phyloP scores from a whole-genome alignment of 2,329 filamentous ascomycete species.

The Geoglossum cookeanum region DNA sequence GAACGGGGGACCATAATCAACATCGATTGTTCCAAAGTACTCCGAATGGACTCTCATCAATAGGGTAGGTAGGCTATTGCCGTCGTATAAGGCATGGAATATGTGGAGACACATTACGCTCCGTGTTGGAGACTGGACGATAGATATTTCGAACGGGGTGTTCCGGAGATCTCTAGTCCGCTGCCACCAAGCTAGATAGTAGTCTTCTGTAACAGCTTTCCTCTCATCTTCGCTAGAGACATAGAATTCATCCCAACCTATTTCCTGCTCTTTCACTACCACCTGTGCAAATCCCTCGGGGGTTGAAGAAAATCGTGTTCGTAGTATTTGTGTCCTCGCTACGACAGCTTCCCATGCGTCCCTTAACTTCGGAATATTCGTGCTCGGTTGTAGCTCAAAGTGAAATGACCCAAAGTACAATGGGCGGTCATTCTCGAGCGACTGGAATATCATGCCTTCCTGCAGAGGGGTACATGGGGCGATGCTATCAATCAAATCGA shows the following conservation, averaged over 20 bases:
- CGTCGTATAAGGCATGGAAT: conserved; percentile 80
- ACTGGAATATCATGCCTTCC: conserved; percentile 64
- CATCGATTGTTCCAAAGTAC: conserved; percentile 24
- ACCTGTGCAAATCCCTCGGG: conserved; percentile 61
- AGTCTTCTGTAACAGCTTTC: conserved; percentile 17
- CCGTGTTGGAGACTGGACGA: conserved; percentile 18
- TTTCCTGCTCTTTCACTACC: conserved; percentile 28
- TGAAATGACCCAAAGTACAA: conserved; percentile 65
- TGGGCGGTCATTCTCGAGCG: conserved; percentile 33
- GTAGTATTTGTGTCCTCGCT: conserved; percentile 39
- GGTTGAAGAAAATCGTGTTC: conserved; percentile 54
- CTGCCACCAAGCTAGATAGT: conserved; percentile 32
- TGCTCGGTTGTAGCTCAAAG: conserved; percentile 30
- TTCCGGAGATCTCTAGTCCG: conserved; percentile 30
- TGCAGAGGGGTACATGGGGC: conserved; percentile 73
- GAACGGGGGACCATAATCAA: conserved; percentile 34
- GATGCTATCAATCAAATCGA: conserved; percentile 46
- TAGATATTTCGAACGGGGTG: conserved; percentile 33
- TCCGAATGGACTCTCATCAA: conserved; percentile 36
- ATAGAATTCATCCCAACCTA: conserved; percentile 27
- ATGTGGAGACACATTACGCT: conserved; percentile 42
- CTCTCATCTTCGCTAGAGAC: conserved; percentile 16
- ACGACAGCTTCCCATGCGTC: conserved; percentile 39
- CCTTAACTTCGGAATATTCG: conserved; percentile 31
- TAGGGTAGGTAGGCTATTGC: conserved; percentile 53